A percentile compares a stretch with the other conserved stretches of the same genome.
phyloP scores from a whole-genome alignment of 2,329 filamentous ascomycete genomes.

The Hortaea sp. region DNA sequence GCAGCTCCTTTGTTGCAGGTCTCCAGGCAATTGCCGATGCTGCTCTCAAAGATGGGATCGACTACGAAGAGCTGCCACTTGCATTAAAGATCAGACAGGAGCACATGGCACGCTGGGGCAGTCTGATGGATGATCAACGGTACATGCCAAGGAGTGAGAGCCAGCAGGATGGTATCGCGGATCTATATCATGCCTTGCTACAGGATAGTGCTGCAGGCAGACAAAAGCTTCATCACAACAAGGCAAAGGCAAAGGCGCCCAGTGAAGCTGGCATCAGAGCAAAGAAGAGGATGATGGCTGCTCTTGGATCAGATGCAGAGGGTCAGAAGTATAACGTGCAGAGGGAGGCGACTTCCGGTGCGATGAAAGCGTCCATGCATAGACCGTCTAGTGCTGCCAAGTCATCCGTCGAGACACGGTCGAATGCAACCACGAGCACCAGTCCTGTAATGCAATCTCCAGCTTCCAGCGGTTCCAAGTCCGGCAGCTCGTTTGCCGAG shows the following conservation, averaged over 20 bases:
- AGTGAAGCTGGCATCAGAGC: background rate
- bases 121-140: background rate
- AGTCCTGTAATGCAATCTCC: too few relatives aligned
- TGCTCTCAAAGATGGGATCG: background rate
- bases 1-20: background rate
- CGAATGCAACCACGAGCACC: too few relatives aligned
- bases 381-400: too few relatives aligned
- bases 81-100: constrained; percentile 2
- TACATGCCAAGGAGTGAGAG: background rate
- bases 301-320: background rate
- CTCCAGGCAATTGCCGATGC: constrained; percentile 1
- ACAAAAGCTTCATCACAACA: background rate
- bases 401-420: too few relatives aligned
- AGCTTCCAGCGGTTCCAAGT: too few relatives aligned
- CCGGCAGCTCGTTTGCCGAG: too few relatives aligned
- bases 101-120: background rate
- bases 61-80: background rate
- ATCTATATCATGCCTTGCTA: constrained; percentile 2
- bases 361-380: too few relatives aligned
- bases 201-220: background rate
- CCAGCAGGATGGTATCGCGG: background rate
- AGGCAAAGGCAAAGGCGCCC: background rate
- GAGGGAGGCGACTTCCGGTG: too few relatives aligned
- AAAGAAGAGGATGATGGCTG: background rate
- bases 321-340: too few relatives aligned